Evolutionary conservation across 1,139 yeast species (phyloP), one percentile per base, ranked within the genome.

Genomic region (Candida pseudoviswanathii): DNA sequence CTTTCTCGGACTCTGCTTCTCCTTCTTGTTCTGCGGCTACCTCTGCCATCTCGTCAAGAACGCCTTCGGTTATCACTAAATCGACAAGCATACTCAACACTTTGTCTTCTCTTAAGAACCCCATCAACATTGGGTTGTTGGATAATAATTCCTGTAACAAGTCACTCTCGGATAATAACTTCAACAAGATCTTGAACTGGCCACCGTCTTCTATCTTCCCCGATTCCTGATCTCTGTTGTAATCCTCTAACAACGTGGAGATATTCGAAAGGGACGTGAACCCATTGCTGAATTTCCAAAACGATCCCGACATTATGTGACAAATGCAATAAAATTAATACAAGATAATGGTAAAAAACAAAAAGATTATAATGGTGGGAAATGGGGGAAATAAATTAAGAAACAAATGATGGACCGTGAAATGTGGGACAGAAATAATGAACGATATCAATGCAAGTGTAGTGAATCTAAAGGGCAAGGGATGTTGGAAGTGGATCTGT

Each of bases 261-360:
- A 92, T 84, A 52, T 88, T 81, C 7, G 92, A 84, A 44, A 85
- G 81, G 46, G 90, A 82, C 46, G 91, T 82, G 66, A 88, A 88
- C 55, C 90, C 94, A 66, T 86, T 88, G 50, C 92, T 89, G 68
- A 89, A 88, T 67, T 89, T 86, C 98, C 98, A 92, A 68, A 91
- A 92, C 41, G 94, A 81, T 32, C 89, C 87, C 2, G 92, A 85
- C 94, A 86, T 86, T 24, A 30, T 46, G 31, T 25, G 30, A 37
- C 41, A 25, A 37, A 37, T 37, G 41, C 41, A 24, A 37, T 24
- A 30, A 42, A 43, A 36, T 43, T 36, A 44, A 39, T 39, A 36
- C 41, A 34, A 39, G 9, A 16, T 16, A 43, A 27, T 32, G 22
- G 27, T 11, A 25, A 43, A 16, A 43, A 26, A 27, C n/a, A n/a